Evolutionary conservation across 177 flowering plant genomes (phyloP), one percentile per base, ranked within the genome.

Genomic region (Vitis hybrid): DNA sequence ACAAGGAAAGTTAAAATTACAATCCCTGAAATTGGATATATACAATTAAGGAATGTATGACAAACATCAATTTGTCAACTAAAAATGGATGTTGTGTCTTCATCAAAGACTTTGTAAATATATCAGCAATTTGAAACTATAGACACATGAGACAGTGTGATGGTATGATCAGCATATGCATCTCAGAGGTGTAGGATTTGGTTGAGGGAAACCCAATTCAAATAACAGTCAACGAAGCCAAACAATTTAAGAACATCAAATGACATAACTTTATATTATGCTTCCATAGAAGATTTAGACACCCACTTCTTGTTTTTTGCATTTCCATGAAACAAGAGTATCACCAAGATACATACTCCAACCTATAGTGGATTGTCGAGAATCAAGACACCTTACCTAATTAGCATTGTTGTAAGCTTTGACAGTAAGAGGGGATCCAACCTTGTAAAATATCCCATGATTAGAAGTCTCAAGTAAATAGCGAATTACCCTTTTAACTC

Each of bases 301-400:
- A 70, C 58, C 6, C 2, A 0, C 2, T 27, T 7, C 52, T 11
- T 78, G 72, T n/a, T 78, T 78, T 67, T 78, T 70, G 27, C 65
- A 0, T 11, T 60, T 63, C 77, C 69, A 76, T 51, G 76, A 69
- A 11, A 77, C 51, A 0, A 76, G 30, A 27, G 67, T 12, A 24
- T 11, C 4, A 4, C 77, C 71, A 19, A 75, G 56, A 35, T 67
- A 56, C 56, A 75, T 64, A 27, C 30, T 27, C 30, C 30, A 27
- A 27, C 0, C 4, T 27, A 3, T 27, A 0, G 30, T 27, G 30
- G 30, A 27, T 27, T 27, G 32, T 3, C 62, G 10, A 15, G 60
- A 16, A 63, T 62, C 35, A 6, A 30, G 6, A 30, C 64, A 27
- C 58, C 30, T 48, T 3, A 62, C 62, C 66, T 60, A 55, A 46